These are phyloP conservation scores for Xerocomellus chrysenteron DNA, from an alignment of 768 basidiomycete genomes.

Conservation along the genomic window DNA sequence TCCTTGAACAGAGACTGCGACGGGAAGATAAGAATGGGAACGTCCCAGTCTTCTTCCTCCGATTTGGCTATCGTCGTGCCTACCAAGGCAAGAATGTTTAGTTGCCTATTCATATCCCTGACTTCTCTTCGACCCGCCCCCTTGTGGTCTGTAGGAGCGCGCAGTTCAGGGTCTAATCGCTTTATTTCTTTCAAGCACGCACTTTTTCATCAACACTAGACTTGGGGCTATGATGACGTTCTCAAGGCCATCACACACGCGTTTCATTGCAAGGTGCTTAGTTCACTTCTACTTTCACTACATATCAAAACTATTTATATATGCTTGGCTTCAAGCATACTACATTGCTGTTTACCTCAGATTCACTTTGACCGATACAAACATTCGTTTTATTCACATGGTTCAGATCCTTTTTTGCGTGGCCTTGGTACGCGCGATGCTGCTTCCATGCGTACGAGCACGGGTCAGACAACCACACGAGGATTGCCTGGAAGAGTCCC, in stretches of 20 bases:
- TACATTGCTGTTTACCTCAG: constrained; percentile 33
- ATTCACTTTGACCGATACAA: constrained; percentile 95
- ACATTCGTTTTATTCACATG: constrained; percentile 55
- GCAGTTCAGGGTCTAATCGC: constrained; percentile 47
- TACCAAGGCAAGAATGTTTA: constrained; percentile 47
- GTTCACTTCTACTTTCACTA: not conserved
- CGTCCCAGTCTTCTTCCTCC: too few species aligned
- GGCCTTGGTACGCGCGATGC: constrained; percentile 61
- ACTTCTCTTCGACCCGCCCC: too few species aligned
- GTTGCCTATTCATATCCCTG: too few species aligned
- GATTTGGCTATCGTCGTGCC: constrained; percentile 42
- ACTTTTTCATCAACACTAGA: constrained; percentile 95
- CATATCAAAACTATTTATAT: not conserved
- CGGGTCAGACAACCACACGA: constrained; percentile 48
- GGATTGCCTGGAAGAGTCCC: constrained; percentile 45
- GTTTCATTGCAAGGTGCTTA: constrained; percentile 63
- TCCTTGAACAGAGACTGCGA: too few species aligned
- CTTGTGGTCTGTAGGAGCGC: too few species aligned
- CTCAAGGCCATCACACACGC: constrained; percentile 69
- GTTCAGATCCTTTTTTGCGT: constrained; percentile 60
- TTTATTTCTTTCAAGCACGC: constrained; percentile 58
- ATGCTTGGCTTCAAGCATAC: not conserved
- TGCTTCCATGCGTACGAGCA: constrained; percentile 58
- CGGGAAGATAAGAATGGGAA: too few species aligned
- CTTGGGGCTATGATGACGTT: constrained; percentile 94